Evolutionary conservation across 805 yeast genomes (phyloP).

Genomic region (Saccharomycopsis malanga): DNA sequence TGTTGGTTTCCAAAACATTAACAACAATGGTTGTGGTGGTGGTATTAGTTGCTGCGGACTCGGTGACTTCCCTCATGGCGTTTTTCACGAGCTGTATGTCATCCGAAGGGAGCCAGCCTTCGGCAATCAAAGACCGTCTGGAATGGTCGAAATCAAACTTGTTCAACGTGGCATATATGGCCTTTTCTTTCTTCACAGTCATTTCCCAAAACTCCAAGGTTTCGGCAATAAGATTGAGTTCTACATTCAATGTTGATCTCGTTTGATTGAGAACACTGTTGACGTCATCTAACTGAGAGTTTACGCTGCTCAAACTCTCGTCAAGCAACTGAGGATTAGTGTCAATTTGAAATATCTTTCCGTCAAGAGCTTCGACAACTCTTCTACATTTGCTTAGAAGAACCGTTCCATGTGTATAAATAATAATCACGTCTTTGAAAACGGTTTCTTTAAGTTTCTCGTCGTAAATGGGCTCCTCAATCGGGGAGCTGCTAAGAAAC

Average conservation of each 20-base stretch:
- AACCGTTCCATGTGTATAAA: conserved; percentile 85
- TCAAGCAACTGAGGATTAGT: conserved; percentile 33
- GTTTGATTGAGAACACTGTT: conserved; percentile 58
- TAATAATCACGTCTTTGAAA: conserved; percentile 75
- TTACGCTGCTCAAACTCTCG: conserved; percentile 34
- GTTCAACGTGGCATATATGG: conserved; percentile 72
- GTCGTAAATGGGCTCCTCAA: conserved; percentile 64
- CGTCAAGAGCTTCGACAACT: conserved; percentile 87
- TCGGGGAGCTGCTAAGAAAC: conserved; percentile 65
- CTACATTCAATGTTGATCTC: conserved; percentile 63
- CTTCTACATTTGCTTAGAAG: conserved; percentile 66
- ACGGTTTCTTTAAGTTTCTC: conserved; percentile 46
- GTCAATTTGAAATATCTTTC: conserved; percentile 61
- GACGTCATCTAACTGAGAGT: conserved; percentile 44
- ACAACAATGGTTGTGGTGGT: conserved; percentile 40
- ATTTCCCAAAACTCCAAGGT: conserved; percentile 72
- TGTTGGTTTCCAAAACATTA: conserved; percentile 56
- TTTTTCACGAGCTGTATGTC: conserved; percentile 62
- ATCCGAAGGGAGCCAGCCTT: conserved; percentile 92
- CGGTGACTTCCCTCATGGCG: conserved; percentile 59
- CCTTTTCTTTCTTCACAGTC: conserved; percentile 68
- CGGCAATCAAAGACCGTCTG: conserved; percentile 84
- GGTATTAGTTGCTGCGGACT: conserved; percentile 30
- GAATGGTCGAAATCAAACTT: conserved; percentile 72
- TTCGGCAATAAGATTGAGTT: conserved; percentile 69